These are phyloP conservation scores for Chlorella sp. DNA, from an alignment of 139 green algal species.

Conservation along the genomic window DNA sequence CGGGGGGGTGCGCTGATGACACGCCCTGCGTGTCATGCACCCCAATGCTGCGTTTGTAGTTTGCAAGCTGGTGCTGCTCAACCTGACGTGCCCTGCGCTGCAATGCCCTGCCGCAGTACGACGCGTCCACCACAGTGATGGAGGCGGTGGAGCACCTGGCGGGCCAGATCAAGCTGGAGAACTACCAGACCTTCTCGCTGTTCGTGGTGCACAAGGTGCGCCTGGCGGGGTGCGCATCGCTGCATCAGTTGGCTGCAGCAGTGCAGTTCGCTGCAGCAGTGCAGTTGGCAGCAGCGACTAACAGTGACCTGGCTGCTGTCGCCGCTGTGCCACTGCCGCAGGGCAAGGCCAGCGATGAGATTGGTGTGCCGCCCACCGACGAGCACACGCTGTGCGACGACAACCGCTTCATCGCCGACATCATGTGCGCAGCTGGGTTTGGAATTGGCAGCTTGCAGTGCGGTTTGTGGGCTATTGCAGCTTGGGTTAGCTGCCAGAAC, in stretches of 20 bases:
- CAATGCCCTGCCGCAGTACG: too few relatives aligned
- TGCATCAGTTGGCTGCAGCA: background rate
- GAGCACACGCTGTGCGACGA: slow-evolving; percentile 94
- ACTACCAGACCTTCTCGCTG: slow-evolving; percentile 95
- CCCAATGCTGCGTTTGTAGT: too few relatives aligned
- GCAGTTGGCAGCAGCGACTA: too few relatives aligned
- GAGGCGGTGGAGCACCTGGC: slow-evolving; percentile 92
- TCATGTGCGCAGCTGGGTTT: slow-evolving; percentile 23
- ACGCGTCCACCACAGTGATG: slow-evolving; percentile 86
- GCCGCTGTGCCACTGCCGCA: slow-evolving; percentile 1
- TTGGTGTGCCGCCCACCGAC: slow-evolving; percentile 54
- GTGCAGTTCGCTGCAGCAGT: too few relatives aligned
- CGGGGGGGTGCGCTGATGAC: too few relatives aligned
- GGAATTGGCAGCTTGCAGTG: background rate
- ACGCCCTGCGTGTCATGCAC: too few relatives aligned
- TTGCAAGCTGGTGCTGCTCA: too few relatives aligned
- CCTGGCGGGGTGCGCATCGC: too few relatives aligned
- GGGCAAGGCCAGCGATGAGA: slow-evolving; percentile 46
- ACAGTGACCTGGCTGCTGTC: background rate
- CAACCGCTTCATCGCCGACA: slow-evolving; percentile 70
- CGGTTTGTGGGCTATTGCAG: background rate
- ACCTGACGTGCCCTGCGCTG: too few relatives aligned
- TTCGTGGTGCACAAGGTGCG: slow-evolving; percentile 78
- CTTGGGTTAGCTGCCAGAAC: background rate
- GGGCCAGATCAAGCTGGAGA: slow-evolving; percentile 88